phyloP scores from a whole-genome alignment of 805 yeast genomes.

The Middelhovenomyces tepae region DNA sequence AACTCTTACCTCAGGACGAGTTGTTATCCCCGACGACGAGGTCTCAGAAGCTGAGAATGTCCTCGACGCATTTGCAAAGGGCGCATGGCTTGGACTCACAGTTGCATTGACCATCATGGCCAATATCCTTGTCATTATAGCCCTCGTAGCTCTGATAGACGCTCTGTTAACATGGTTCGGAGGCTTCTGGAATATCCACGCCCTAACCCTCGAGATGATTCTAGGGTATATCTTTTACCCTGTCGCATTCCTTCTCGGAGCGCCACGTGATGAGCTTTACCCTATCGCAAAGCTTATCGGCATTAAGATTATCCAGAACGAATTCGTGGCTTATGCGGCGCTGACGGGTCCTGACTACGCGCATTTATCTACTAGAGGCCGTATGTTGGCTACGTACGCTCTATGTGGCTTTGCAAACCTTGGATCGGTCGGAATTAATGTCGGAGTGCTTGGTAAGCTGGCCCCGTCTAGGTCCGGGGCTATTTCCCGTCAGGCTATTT shows the following conservation, averaged over 20 bases:
- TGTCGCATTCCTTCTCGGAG: slow-evolving; percentile 49
- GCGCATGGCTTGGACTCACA: slow-evolving; percentile 48
- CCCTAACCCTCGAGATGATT: slow-evolving; percentile 46
- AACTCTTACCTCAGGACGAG: slow-evolving; percentile 41
- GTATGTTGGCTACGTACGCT: slow-evolving; percentile 50
- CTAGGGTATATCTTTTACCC: slow-evolving; percentile 53
- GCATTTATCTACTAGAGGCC: slow-evolving; percentile 41
- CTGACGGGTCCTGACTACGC: slow-evolving; percentile 36
- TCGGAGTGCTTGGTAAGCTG: slow-evolving; percentile 50
- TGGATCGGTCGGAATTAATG: slow-evolving; percentile 52
- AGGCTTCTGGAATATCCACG: slow-evolving; percentile 48
- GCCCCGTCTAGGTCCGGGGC: slow-evolving; percentile 44
- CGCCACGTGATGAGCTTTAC: slow-evolving; percentile 44
- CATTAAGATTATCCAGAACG: slow-evolving; percentile 52
- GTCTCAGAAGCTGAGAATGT: slow-evolving; percentile 39
- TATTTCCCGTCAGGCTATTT: slow-evolving; percentile 37
- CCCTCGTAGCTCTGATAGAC: slow-evolving; percentile 46
- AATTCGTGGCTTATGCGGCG: slow-evolving; percentile 44
- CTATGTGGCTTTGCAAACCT: slow-evolving; percentile 57
- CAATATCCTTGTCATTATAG: slow-evolving; percentile 54
- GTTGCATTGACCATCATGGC: slow-evolving; percentile 51
- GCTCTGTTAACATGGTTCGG: slow-evolving; percentile 54
- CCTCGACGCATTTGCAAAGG: slow-evolving; percentile 49
- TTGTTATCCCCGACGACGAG: slow-evolving; percentile 39
- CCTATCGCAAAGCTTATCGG: slow-evolving; percentile 45